A percentile compares a stretch with the other conserved stretches of the same genome.
Evolutionary conservation across 208 protist genomes (phyloP).

Genomic region (Crithidia thermophila): DNA sequence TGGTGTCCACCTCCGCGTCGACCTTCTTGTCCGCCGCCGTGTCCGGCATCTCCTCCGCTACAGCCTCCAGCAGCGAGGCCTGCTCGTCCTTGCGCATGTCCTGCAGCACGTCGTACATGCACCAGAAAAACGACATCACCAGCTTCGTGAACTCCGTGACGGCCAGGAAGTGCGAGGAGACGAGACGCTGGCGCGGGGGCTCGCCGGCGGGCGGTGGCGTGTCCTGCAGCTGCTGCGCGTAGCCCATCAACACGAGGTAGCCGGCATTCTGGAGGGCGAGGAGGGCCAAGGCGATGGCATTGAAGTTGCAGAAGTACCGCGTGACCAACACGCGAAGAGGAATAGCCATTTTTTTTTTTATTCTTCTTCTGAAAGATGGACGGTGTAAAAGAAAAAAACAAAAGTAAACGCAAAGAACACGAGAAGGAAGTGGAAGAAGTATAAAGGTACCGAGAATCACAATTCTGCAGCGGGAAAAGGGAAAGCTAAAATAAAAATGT

Average conservation of each 20-base stretch:
- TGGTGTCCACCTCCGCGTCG: too few species aligned
- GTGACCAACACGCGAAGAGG: background rate
- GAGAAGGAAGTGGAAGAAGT: background rate
- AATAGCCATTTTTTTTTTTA: background rate
- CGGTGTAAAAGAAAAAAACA: too few species aligned
- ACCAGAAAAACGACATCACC: slow-evolving; percentile 9
- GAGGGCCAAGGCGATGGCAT: slow-evolving; percentile 5
- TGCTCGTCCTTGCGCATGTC: background rate
- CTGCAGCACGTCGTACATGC: slow-evolving; percentile 10
- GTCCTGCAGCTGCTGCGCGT: slow-evolving; percentile 12
- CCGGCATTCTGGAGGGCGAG: slow-evolving; percentile 27
- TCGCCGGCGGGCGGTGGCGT: background rate
- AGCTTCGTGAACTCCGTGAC: slow-evolving; percentile 16
- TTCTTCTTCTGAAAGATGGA: too few species aligned
- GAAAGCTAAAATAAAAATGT: too few species aligned
- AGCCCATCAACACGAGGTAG: slow-evolving; percentile 21
- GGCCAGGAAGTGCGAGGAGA: slow-evolving; percentile 10
- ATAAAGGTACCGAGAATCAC: too few species aligned
- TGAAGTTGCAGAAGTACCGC: slow-evolving; percentile 15
- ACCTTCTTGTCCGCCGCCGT: too few species aligned
- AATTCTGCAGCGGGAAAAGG: too few species aligned
- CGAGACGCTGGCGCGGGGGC: background rate
- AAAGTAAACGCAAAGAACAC: background rate
- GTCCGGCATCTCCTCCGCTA: too few species aligned
- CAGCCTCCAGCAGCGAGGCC: too few species aligned